Evolutionary conservation across 2,329 filamentous ascomycete species (phyloP).

Genomic region (Arachnomyces sp.): DNA sequence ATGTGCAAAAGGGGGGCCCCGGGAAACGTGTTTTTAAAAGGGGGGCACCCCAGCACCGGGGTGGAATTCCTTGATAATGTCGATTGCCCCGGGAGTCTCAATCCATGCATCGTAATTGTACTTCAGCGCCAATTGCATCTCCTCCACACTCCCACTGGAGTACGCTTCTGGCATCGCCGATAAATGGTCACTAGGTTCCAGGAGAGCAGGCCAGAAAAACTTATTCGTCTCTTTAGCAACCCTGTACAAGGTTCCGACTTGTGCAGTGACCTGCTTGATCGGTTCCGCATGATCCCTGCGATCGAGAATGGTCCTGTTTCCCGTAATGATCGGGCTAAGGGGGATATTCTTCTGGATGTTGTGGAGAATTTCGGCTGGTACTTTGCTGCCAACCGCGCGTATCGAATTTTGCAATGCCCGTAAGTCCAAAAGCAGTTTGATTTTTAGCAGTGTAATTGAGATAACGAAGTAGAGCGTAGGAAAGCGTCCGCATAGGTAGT

Average conservation of each 20-base stretch:
- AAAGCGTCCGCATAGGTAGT: conserved; percentile 10
- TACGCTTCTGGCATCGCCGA: conserved; percentile 8
- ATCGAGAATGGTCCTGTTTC: conserved; percentile 13
- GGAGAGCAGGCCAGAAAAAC: conserved; percentile 19
- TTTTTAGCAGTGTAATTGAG: conserved; percentile 28
- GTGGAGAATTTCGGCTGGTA: conserved; percentile 24
- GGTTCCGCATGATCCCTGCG: conserved; percentile 8
- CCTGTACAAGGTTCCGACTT: conserved; percentile 19
- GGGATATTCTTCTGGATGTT: conserved; percentile 14
- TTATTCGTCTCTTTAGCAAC: conserved; percentile 15
- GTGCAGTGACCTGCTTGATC: conserved; percentile 16
- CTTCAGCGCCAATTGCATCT: conserved; percentile 18
- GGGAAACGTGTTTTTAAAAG: neutral
- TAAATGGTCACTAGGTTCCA: conserved; percentile 17
- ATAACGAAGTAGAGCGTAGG: conserved; percentile 13
- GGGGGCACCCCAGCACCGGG: neutral
- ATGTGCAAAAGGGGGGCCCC: neutral
- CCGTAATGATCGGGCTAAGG: conserved; percentile 16
- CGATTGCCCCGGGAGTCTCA: conserved; percentile 20
- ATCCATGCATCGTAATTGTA: conserved; percentile 20
- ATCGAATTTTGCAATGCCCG: conserved; percentile 17
- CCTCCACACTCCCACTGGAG: conserved; percentile 9
- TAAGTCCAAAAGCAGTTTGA: conserved; percentile 28
- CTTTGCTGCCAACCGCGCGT: conserved; percentile 9
- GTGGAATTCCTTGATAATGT: conserved; percentile 12